These are phyloP conservation scores for Ganoderma sp. DNA, from an alignment of 1,284 basidiomycete species.

Conservation along the genomic window DNA sequence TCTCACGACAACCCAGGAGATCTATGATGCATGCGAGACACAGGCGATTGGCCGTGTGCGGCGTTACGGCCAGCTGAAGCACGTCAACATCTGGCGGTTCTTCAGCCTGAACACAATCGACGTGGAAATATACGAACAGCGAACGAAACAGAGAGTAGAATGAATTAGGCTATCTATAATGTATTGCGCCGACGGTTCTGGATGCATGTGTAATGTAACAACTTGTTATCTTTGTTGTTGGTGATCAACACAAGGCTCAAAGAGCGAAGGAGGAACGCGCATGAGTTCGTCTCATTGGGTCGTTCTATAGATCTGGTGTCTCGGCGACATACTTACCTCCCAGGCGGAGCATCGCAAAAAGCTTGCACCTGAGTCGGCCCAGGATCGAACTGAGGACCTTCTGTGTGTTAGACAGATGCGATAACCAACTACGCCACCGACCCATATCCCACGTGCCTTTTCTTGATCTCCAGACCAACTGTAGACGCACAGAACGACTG, in stretches of 20 bases:
- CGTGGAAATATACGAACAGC: constrained; percentile 72
- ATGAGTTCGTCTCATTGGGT: no score
- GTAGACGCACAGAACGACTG: no score
- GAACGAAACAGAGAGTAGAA: constrained; percentile 44
- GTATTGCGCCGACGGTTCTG: no score
- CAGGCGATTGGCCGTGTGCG: constrained; percentile 90
- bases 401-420: not conserved
- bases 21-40: constrained; percentile 86
- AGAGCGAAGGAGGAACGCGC: no score
- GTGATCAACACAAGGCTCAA: no score
- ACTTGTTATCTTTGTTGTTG: no score
- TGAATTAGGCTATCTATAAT: not conserved
- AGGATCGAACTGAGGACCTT: constrained; percentile 52
- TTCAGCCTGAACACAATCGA: constrained; percentile 87
- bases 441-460: no score
- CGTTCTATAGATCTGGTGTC: constrained; percentile 5
- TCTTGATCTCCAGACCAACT: no score
- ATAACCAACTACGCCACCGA: no score
- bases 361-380: constrained; percentile 35
- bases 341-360: no score
- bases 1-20: constrained; percentile 77
- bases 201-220: no score
- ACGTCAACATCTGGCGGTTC: constrained; percentile 83
- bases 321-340: no score
- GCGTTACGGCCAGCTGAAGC: constrained; percentile 84